Conservation (phyloP, 345 rosid species). For the Erodium maritimum region DNA sequence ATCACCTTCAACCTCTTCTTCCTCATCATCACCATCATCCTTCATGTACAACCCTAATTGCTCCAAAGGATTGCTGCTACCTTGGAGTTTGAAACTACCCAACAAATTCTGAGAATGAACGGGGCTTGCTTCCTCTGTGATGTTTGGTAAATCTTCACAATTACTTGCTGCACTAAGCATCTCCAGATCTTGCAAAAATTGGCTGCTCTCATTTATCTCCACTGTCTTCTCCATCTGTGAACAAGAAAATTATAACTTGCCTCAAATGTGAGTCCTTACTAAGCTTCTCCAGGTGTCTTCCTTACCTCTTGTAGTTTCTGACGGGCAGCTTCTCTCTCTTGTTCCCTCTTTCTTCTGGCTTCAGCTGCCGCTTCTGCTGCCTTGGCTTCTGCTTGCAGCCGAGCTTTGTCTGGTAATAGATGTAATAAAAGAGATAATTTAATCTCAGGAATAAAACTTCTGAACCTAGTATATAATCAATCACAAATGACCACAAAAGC, state of each 20-base stretch:
- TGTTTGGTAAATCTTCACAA: conserved; percentile 37
- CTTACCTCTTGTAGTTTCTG: conserved; percentile 67
- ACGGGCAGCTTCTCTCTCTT: conserved; percentile 85
- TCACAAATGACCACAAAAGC: too few relatives aligned
- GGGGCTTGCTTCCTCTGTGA: conserved; percentile 46
- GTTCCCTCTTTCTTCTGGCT: conserved; percentile 60
- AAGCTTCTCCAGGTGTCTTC: not conserved
- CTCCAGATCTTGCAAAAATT: conserved; percentile 73
- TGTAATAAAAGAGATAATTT: not conserved
- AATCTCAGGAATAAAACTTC: not conserved
- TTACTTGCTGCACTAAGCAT: conserved; percentile 57
- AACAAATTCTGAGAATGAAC: conserved; percentile 31
- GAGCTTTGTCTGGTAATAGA: conserved; percentile 48
- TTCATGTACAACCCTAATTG: conserved; percentile 78
- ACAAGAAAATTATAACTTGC: too few relatives aligned
- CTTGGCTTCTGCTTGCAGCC: conserved; percentile 72
- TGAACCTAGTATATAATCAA: not conserved
- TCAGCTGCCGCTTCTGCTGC: conserved; percentile 85
- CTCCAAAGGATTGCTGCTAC: conserved; percentile 60
- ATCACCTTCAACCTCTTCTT: conserved; percentile 46
- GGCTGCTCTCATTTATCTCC: conserved; percentile 67
- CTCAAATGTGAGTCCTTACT: too few relatives aligned
- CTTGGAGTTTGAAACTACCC: conserved; percentile 65
- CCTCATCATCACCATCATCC: conserved; percentile 44
- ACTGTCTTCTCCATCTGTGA: conserved; percentile 89